Evolutionary conservation across 2,329 filamentous ascomycete species (phyloP), one percentile per base, ranked within the genome.

Genomic region (Colletotrichum trifolii): DNA sequence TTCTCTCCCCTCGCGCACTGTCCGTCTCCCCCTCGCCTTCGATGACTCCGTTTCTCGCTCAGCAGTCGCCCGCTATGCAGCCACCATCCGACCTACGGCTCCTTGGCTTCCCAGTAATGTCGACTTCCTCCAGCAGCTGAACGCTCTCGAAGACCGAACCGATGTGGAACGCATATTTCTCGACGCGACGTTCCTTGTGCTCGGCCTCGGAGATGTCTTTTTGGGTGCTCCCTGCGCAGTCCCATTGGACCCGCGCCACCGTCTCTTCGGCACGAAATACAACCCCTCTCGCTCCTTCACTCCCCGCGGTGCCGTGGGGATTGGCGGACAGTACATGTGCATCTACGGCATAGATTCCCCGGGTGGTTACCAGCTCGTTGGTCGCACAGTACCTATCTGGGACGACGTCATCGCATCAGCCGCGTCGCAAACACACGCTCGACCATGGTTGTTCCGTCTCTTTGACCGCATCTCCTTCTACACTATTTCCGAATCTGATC

Each of bases 81-180:
- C 85, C 33, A 89, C 87, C 1, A 87, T 89, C 67, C 81, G 88
- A 7, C 81, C 84, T 1, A 82, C 87, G 53, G 88, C 88, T 0
- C 82, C 85, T 0, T 91, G 88, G 71, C 78, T 90, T 0, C 88
- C 88, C 0, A 85, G 87, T 68, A 89, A 89, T 58, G 78, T 89
- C 45, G 79, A 83, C 1, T 91, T 90, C 60, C 67, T 81, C 3
- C 71, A 76, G 54, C 65, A 69, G 47, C 68, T 78, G 10, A 79
- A 79, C 62, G 75, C 72, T 0, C 66, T 78, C 13, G 42, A 46
- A n/a, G 45, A 56, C 38, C 56, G 50, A 8, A 66, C 71, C 2
- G 69, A 72, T 2, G 68, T 79, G 9, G 69, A 71, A 3, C 45
- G 67, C 4, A 35, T 74, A 2, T 33, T 79, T 13, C 42, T 69